Evolutionary conservation across 73 alveolate species (phyloP), one percentile per base, ranked within the genome.

Genomic region (Paraurostyla sp.): DNA sequence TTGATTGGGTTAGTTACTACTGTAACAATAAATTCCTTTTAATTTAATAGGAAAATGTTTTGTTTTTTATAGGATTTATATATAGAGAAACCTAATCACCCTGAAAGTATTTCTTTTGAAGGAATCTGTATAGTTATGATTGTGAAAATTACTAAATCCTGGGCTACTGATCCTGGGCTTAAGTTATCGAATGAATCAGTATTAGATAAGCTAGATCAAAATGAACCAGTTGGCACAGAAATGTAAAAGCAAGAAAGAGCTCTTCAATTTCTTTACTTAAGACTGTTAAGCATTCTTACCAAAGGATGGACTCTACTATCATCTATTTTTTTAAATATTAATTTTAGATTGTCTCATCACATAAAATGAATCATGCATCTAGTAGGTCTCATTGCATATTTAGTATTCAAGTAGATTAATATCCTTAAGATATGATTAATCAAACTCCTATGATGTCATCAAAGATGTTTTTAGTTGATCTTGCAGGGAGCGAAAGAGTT

Each of bases 401-500:
- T 57, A 96, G 78, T 27, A 60, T 60, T 27, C 25, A 25, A 27
- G 78, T 60, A 13, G 78, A 60, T 60, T 32, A 93, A 52, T 91
- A 71, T 33, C 94, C 85, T 0, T 25, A 18, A 2, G 87, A 49
- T 11, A 38, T 50, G 9, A 29, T 41, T 3, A 20, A 20, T 30
- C 27, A 56, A 56, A 7, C 45, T 30, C 49, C 45, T 13, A 60
- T 60, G 22, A 33, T 60, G 23, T 33, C 45, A 33, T 60, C 78
- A 30, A 97, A 92, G 88, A 88, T 94, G 89, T 92, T 96, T 51
- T 81, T 97, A 58, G 99, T 97, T 0, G 99, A 97, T 86, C 84
- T 97, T 51, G 99, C 99, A 27, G 99, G 99, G 30, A 91, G 98
- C 76, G 99, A 97, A 83, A 91, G 98, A 65, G 94, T 94, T 18